A percentile compares a stretch with the other conserved stretches of the same genome.
phyloP scores from a whole-genome alignment of 768 basidiomycete genomes.

The Coprinopsis strossmayeri region DNA sequence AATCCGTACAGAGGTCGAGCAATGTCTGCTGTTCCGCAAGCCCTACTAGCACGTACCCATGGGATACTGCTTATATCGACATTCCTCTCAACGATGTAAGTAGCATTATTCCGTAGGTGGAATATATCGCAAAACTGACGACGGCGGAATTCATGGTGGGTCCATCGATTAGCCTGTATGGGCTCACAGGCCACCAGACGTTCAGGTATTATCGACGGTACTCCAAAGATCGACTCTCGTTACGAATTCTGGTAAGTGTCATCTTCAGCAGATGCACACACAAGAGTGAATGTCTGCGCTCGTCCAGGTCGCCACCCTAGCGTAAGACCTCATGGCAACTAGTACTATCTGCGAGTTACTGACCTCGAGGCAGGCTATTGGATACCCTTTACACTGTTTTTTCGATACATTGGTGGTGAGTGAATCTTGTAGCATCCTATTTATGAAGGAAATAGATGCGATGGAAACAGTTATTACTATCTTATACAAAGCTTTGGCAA shows the following conservation, averaged over 20 bases:
- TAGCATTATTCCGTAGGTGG: too few relatives aligned
- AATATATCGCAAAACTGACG: too few relatives aligned
- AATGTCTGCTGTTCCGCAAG: too few relatives aligned
- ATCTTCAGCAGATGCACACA: neutral
- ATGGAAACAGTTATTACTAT: neutral
- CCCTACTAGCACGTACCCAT: too few relatives aligned
- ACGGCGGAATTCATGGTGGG: too few relatives aligned
- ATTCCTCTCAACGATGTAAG: too few relatives aligned
- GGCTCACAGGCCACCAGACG: neutral
- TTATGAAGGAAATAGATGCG: neutral
- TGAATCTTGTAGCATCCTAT: neutral
- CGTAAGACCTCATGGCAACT: neutral
- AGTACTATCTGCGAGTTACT: neutral
- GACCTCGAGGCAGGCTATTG: neutral
- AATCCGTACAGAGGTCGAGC: too few relatives aligned
- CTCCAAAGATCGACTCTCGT: neutral
- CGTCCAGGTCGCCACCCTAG: neutral
- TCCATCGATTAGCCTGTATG: neutral
- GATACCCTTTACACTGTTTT: neutral
- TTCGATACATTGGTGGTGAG: neutral
- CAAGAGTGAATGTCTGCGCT: neutral
- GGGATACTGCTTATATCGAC: too few relatives aligned
- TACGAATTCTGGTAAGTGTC: neutral
- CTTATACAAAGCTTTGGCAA: neutral
- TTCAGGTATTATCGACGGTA: neutral